A percentile compares a stretch with the other conserved stretches of the same genome.
Conservation (phyloP, 768 basidiomycete genomes). For the Amanita fuliginea region DNA sequence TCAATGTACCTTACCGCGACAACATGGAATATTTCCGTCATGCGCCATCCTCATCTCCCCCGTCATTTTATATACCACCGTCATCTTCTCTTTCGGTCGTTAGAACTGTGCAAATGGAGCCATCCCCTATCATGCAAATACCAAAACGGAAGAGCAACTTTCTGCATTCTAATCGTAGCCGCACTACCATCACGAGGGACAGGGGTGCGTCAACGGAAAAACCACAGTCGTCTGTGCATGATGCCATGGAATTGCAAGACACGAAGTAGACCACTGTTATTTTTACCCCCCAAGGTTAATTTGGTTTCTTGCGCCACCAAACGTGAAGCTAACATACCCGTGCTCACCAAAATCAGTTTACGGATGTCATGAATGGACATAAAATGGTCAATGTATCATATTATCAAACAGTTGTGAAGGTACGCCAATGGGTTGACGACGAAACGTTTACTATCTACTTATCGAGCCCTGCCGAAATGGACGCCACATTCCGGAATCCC, state of each 20-base stretch:
- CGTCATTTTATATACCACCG: slow-evolving; percentile 24
- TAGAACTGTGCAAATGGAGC: slow-evolving; percentile 42
- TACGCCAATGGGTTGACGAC: background rate
- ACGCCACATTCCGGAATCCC: background rate
- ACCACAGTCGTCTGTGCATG: background rate
- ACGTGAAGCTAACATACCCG: background rate
- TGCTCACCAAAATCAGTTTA: background rate
- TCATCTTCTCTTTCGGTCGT: slow-evolving; percentile 22
- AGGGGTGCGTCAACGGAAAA: background rate
- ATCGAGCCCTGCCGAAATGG: background rate
- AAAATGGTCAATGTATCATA: background rate
- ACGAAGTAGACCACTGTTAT: background rate
- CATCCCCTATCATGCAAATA: slow-evolving; percentile 41
- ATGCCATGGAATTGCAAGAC: background rate
- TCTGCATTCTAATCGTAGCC: background rate
- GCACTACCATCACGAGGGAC: background rate
- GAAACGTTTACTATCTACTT: background rate
- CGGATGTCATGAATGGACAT: background rate
- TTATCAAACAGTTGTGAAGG: background rate
- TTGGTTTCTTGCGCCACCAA: background rate
- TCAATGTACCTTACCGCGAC: background rate
- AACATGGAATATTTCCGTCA: slow-evolving; percentile 9
- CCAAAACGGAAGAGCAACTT: slow-evolving; percentile 15
- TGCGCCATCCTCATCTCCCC: slow-evolving; percentile 21
- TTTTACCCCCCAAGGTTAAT: background rate